Evolutionary conservation across 2,329 filamentous ascomycete species (phyloP).

Genomic region (Fusarium devonianum): DNA sequence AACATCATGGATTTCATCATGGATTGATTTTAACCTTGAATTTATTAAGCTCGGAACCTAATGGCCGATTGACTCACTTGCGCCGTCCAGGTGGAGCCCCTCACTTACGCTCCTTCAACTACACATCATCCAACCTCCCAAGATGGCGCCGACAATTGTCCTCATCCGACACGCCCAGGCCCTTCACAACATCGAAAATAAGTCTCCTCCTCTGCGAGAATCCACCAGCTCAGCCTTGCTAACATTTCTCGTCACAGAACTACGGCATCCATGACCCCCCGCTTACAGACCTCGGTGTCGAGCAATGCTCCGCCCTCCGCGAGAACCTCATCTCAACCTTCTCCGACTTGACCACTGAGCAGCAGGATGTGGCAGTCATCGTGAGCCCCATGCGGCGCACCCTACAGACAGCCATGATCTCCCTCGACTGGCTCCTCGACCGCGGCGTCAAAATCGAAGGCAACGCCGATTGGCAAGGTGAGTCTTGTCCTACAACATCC

Average conservation of each 20-base stretch:
- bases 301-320: conserved; percentile 57
- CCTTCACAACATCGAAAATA: conserved; percentile 61
- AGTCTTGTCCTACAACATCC: not conserved
- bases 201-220: conserved; percentile 41
- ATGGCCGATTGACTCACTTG: no score
- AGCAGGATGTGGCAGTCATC: conserved; percentile 58
- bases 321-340: conserved; percentile 51
- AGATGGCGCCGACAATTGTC: conserved; percentile 69
- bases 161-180: conserved; percentile 89
- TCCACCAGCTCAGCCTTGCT: not conserved
- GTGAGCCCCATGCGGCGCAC: conserved; percentile 72
- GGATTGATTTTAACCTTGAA: no score
- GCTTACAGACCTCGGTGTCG: conserved; percentile 57
- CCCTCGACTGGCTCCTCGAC: conserved; percentile 65
- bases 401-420: conserved; percentile 67
- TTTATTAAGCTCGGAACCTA: no score
- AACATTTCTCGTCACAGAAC: conserved; percentile 51
- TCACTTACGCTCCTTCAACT: conserved; percentile 8
- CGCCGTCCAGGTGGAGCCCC: no score
- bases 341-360: conserved; percentile 43
- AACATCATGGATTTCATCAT: no score
- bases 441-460: conserved; percentile 61
- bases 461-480: conserved; percentile 71
- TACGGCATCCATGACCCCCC: conserved; percentile 58
- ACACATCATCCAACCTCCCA: conserved; percentile 3